Evolutionary conservation across 306 rosid genomes (phyloP).

Genomic region (Acacia crassicarpa): DNA sequence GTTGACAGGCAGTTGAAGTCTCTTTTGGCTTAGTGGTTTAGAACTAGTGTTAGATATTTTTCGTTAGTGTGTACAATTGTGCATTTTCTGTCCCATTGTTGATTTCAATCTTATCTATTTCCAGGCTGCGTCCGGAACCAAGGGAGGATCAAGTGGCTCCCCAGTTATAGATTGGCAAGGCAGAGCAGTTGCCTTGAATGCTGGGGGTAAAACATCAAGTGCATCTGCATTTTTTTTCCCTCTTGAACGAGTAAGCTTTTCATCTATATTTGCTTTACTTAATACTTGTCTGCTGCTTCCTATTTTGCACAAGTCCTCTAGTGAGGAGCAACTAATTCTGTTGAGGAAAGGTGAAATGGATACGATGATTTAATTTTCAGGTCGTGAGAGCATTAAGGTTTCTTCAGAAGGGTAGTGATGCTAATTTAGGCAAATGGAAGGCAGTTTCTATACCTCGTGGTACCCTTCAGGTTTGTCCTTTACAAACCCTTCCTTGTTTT

Average conservation of each 20-base stretch:
- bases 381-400: conserved; percentile 89
- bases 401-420: conserved; percentile 69
- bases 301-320: conserved; percentile 27
- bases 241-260: conserved; percentile 73
- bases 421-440: conserved; percentile 69
- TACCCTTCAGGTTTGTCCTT: conserved; percentile 92
- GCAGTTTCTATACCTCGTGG: conserved; percentile 92
- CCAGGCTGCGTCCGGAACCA: conserved; percentile 99
- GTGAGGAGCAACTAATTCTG: conserved; percentile 25
- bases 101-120: conserved; percentile 29
- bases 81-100: conserved; percentile 2
- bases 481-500: background rate
- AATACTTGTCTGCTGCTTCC: conserved; percentile 30
- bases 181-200: conserved; percentile 93
- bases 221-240: conserved; percentile 96
- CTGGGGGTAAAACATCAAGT: conserved; percentile 96
- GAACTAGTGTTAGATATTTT: conserved; percentile 19
- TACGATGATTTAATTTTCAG: conserved; percentile 47
- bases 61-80: background rate
- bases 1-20: conserved; percentile 16
- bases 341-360: conserved; percentile 29
- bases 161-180: conserved; percentile 97
- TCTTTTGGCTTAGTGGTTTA: background rate
- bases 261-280: conserved; percentile 30
- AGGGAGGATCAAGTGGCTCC: conserved; percentile 98